These are phyloP conservation scores for Boletus rufocinnamomeus DNA, from an alignment of 768 basidiomycete genomes.

Conservation along the genomic window DNA sequence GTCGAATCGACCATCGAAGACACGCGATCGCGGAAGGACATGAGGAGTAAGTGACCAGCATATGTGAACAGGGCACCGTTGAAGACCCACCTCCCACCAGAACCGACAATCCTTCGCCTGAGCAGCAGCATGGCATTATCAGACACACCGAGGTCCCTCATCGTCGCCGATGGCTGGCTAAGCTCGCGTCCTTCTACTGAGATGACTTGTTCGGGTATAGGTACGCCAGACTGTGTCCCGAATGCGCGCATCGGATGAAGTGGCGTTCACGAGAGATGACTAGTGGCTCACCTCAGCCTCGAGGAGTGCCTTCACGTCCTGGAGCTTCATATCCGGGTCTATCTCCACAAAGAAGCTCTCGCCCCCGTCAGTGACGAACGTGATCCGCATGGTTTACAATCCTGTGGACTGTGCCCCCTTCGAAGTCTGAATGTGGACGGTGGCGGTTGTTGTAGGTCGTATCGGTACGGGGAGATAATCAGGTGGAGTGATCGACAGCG, in stretches of 20 bases:
- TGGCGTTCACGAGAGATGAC: neutral
- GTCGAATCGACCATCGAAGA: neutral
- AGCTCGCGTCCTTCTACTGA: constrained; percentile 68
- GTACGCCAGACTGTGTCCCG: constrained; percentile 66
- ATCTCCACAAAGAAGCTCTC: constrained; percentile 74
- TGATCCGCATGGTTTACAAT: constrained; percentile 58
- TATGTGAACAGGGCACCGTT: neutral
- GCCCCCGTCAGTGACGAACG: constrained; percentile 70
- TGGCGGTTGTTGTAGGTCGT: neutral
- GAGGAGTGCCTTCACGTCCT: constrained; percentile 90
- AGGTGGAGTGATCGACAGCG: neutral
- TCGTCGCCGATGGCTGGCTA: constrained; percentile 63
- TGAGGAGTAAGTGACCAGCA: neutral
- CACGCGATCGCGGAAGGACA: neutral
- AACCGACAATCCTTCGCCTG: constrained; percentile 54
- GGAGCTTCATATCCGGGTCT: constrained; percentile 86
- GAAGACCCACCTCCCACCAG: constrained; percentile 42
- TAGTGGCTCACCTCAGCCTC: constrained; percentile 83
- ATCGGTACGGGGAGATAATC: constrained; percentile 8
- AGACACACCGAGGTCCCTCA: constrained; percentile 61
- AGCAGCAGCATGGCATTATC: constrained; percentile 68
- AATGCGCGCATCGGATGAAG: neutral
- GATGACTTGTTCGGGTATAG: constrained; percentile 70
- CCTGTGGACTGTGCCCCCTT: neutral
- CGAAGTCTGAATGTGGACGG: neutral